Evolutionary conservation across 306 rosid species (phyloP).

Genomic region (Glycine soja): DNA sequence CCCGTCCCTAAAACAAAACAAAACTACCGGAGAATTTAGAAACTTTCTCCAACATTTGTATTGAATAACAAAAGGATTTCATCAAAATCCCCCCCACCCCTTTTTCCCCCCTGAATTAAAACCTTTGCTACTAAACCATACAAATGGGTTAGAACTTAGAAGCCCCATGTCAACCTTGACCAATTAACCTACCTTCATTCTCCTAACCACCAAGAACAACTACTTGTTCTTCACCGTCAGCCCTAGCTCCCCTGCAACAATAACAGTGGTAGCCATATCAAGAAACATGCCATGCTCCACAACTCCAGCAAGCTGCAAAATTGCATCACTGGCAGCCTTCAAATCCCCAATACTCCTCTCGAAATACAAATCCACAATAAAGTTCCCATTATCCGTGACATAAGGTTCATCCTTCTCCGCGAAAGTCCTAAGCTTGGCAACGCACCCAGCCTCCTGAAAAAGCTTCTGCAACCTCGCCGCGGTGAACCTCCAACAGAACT

Average conservation of each 20-base stretch:
- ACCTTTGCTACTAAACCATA: slow-evolving; percentile 37
- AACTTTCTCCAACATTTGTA: slow-evolving; percentile 39
- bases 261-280: slow-evolving; percentile 87
- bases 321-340: slow-evolving; percentile 72
- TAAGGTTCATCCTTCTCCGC: slow-evolving; percentile 58
- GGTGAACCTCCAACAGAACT: slow-evolving; percentile 82
- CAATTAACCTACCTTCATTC: slow-evolving; percentile 41
- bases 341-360: slow-evolving; percentile 76
- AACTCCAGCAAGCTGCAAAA: slow-evolving; percentile 79
- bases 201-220: neutral
- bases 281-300: slow-evolving; percentile 95
- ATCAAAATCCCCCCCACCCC: too few species aligned
- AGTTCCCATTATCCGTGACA: slow-evolving; percentile 83
- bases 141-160: slow-evolving; percentile 43
- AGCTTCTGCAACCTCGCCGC: slow-evolving; percentile 59
- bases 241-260: slow-evolving; percentile 88
- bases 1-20: neutral
- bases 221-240: slow-evolving; percentile 66
- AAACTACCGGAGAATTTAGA: slow-evolving; percentile 40
- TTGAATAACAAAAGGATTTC: slow-evolving; percentile 31
- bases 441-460: slow-evolving; percentile 69
- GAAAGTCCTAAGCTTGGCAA: slow-evolving; percentile 65
- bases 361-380: slow-evolving; percentile 77
- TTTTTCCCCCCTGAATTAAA: neutral
- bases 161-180: slow-evolving; percentile 30